Base-by-base conservation (phyloP, 768 basidiomycete species). In the Russula virescens region DNA sequence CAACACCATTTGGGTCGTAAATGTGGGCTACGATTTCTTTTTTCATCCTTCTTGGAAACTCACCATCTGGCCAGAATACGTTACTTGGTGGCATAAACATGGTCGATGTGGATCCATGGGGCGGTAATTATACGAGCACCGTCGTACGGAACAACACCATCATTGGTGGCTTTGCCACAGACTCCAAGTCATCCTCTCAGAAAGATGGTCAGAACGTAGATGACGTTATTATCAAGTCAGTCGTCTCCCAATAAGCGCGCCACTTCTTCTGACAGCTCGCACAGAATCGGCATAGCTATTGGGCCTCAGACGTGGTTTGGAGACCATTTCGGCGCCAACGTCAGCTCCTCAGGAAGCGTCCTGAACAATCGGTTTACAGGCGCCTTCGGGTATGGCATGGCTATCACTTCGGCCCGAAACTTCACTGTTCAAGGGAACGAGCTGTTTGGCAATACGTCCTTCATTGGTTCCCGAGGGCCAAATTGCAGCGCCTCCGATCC, bases 281-380 rank as follows among this genome's bases (percentile, higher is more conserved):
- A 19, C 53, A 90, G 89, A 71, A 84, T 91, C 68, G 89, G 86
- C n/a, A 85, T 91, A 52, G 89, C 88, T 31, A 80, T 91, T 18
- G 89, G 90, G 10, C 87, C 90, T 10, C 81, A 81, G 13, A 84
- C 83, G 18, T 91, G 89, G 89, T 90, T 89, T 62, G 86, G 84
- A 3, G 73, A 80, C 65, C 69, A 72, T 55, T 87, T 77, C 65
- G 77, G 78, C 61, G 81, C 80, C 59, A 84, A 85, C 62, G 78
- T 81, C 68, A 81, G 77, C 70, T 75, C 71, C 42, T 76, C 77
- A n/a, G 88, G 80, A 7, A 75, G 76, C 6, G 83, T 89, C 23
- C 68, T 74, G 19, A 74, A 81, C 69, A 91, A 91, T 72, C 72
- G 71, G 34, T 69, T 88, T 23, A 79, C 81, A 13, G 87, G 86